Conservation (phyloP, 2,329 filamentous ascomycete species). For the Trichoderma harzianum region DNA sequence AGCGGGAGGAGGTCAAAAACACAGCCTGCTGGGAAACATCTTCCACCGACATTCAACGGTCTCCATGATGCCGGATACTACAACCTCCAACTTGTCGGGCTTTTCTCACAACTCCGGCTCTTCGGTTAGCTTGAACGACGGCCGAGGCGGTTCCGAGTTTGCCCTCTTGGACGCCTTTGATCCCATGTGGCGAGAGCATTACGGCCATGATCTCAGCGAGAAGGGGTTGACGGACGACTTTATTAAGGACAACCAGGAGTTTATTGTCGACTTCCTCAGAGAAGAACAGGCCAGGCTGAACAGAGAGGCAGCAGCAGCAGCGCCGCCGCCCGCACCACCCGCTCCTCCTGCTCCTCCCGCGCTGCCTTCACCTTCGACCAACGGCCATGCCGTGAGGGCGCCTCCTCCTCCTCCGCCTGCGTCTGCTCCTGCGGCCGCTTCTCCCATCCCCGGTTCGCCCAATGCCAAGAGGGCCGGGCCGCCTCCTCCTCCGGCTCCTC, state of each 20-base stretch:
- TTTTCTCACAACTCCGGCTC: constrained; percentile 39
- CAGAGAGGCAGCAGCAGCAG: neutral
- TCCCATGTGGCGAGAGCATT: constrained; percentile 61
- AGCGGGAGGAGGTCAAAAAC: constrained; percentile 40
- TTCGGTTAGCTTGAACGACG: constrained; percentile 46
- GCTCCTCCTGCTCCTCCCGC: constrained; percentile 19
- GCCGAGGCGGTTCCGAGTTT: constrained; percentile 52
- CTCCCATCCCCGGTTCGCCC: constrained; percentile 3
- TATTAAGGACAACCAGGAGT: constrained; percentile 65
- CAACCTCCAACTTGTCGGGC: constrained; percentile 40
- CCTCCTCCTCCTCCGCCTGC: constrained; percentile 33
- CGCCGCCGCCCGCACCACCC: constrained; percentile 14
- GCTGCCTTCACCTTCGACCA: constrained; percentile 29
- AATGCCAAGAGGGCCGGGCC: constrained; percentile 25
- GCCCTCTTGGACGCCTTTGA: constrained; percentile 62
- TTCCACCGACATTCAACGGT: constrained; percentile 61
- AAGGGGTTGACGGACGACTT: constrained; percentile 65
- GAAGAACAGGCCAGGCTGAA: constrained; percentile 48
- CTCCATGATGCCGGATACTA: constrained; percentile 56
- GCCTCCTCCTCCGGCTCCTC: constrained; percentile 46
- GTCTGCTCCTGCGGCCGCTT: constrained; percentile 13
- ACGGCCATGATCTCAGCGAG: constrained; percentile 59
- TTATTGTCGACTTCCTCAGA: constrained; percentile 62
- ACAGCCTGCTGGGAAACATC: constrained; percentile 56
- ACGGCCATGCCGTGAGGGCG: constrained; percentile 34